Conservation (phyloP, 2,329 filamentous ascomycete genomes). For the Aureobasidium sp. region DNA sequence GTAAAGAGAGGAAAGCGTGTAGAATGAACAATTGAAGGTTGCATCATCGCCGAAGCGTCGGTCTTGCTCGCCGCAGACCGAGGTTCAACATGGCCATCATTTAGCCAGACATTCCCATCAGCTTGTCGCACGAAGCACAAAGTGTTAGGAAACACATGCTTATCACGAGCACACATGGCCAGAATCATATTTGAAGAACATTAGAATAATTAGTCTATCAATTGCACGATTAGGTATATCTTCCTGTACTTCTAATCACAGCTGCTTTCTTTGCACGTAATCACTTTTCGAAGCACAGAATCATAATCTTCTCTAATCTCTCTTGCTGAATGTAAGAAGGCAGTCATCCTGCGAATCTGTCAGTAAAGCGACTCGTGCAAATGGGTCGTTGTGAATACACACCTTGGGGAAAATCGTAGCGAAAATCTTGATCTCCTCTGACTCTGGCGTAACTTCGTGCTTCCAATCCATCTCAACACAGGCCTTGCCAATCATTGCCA, state of each 20-base stretch:
- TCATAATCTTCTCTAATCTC: neutral
- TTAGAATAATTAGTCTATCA: slow-evolving; percentile 13
- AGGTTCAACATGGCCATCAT: neutral
- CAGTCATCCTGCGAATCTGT: slow-evolving; percentile 15
- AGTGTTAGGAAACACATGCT: neutral
- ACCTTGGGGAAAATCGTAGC: slow-evolving; percentile 97
- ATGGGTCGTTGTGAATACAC: slow-evolving; percentile 30
- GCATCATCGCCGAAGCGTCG: neutral
- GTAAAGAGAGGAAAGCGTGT: too few relatives aligned
- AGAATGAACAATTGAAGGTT: neutral
- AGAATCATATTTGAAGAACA: neutral
- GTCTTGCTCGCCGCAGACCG: neutral
- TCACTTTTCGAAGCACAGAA: neutral
- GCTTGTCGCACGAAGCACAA: neutral
- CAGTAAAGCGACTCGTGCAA: neutral
- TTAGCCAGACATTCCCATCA: neutral
- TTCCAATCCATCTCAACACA: slow-evolving; percentile 64
- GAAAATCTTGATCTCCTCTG: slow-evolving; percentile 96
- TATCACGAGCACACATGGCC: neutral
- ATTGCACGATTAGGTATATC: neutral
- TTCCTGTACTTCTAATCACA: slow-evolving; percentile 7
- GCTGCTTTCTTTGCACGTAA: neutral
- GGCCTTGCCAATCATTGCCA: slow-evolving; percentile 83
- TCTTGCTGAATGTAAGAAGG: slow-evolving; percentile 17
- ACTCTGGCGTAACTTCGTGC: slow-evolving; percentile 74